Base-by-base conservation (phyloP, 2,329 filamentous ascomycete species). In the Ramularia collo-cygni region DNA sequence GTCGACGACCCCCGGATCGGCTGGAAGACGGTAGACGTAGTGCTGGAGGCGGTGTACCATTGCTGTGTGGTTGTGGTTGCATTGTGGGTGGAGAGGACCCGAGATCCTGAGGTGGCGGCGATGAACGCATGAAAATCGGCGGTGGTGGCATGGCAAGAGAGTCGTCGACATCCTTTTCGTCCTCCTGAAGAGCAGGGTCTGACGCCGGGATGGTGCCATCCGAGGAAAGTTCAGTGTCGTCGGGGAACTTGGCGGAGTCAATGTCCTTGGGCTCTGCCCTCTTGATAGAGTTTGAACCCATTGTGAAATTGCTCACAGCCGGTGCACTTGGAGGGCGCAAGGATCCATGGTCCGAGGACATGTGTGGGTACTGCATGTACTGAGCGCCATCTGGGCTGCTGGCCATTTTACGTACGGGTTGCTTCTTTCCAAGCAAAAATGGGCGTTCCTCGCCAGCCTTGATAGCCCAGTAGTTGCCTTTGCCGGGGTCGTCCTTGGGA, bases 391-490 rank as follows among this genome's bases (percentile, higher is more conserved):
- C 62, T 75, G 79, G 48, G 67, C 75, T 51, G n/a, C n/a, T 24
- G 66, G 73, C 44, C 66, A 72, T 39, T 65, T 69, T 40, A 68
- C 81, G 74, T 14, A 71, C 64, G 4, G 81, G 75, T 35, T 57
- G 58, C 47, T 61, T 61, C 71, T 90, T 95, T 59, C 93, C 85
- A 64, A 90, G 92, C 64, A 94, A 75, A 62, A 95, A 96, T 51
- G 87, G 80, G 46, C 79, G 75, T 67, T 96, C 92, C 67, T 85
- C 86, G 13, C 90, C 90, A n/a, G 80, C 74, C 57, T 89, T 81
- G 56, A 98, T 95, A 30, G 81, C 79, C 92, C 92, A 96, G 68
- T 96, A 96, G 64, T 95, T 90, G 30, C 92, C 92, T 66, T 96
- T 96, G 55, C 92, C 92, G 3, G 90, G 89, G 57, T 96, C 92